Evolutionary conservation across 768 basidiomycete species (phyloP), one percentile per base, ranked within the genome.

Genomic region (Chiua virens): DNA sequence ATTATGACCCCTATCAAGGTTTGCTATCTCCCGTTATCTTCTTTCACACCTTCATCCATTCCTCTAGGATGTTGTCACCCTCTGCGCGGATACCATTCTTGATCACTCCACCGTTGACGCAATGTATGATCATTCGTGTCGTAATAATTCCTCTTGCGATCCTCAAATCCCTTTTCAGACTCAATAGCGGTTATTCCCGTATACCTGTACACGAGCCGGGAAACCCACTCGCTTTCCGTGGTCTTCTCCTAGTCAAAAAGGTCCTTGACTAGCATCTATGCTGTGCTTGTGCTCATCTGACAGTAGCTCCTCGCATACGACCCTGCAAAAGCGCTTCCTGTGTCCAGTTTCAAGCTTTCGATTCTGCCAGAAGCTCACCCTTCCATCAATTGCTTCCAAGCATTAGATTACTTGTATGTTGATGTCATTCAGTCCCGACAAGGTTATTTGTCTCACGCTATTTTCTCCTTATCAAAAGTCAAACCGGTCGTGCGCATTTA

Each of bases 401-500:
- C 93, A 0, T 71, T 98, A 40, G 93, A 97, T 66, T 96, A 94
- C 65, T 95, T 91, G 89, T 90, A 61, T 34, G 81, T n/a, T 61
- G 18, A 13, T 14, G 1, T 9, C 25, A 20, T 32, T 39, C 18
- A 11, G 8, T 32, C 28, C 15, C 15, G 55, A 10, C 3, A 13
- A n/a, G 25, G 35, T n/a, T n/a, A n/a, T n/a, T n/a, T 27, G 34
- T 50, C 43, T 32, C 46, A 61, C 23, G 3, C 30, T 35, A 4
- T 30, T 30, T 30, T 11, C 38, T 32, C 38, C 14, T 45, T 84
- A 85, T 71, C 92, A 91, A 77, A 92, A 90, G 88, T 71, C 96
- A 97, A 77, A 95, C 94, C 0, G 96, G 96, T 3, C 83, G 95
- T 38, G 92, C 94, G 1, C 96, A 99, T 73, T 75, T 99, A 45